Base-by-base conservation (phyloP, 2,329 filamentous ascomycete genomes). In the Exophiala sp. region DNA sequence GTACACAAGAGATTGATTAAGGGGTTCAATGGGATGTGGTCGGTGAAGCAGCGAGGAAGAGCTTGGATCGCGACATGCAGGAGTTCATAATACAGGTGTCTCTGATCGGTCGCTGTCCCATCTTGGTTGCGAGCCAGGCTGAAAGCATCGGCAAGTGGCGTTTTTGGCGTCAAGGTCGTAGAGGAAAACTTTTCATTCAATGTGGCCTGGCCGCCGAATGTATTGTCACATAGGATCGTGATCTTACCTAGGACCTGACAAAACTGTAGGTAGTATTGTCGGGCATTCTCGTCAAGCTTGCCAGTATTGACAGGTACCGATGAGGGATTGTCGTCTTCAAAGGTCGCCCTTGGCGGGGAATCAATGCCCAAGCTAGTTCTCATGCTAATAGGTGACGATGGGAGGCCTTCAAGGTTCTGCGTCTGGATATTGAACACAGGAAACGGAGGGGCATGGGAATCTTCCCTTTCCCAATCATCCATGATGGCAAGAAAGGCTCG, bases 211-310 rank as follows among this genome's bases (percentile, higher is more conserved):
- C 93, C 93, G 44, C 93, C 94, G 70, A 98, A 98, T 0, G 91
- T 86, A 61, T 95, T 93, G 66, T 98, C 93, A 68, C 93, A 98
- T 27, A 97, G 84, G 38, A 97, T 86, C 1, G 90, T 95, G 48
- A 98, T 94, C 65, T 95, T 94, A 21, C 91, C 93, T 6, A 98
- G 73, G 19, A 98, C 91, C 65, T 95, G 88, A 64, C 91, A 97
- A 61, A 98, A 98, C 45, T 85, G 85, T 46, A 83, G 76, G 66
- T 97, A 96, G 64, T 88, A 93, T 37, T 93, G 87, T 62, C 83
- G 85, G 0, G 88, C 83, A 18, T 82, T 81, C 30, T 95, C 88
- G 43, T 80, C 83, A 45, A 97, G 75, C 16, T 73, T 75, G 6
- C 73, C 68, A 4, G 75, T 77, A 60, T 80, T 79, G 19, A 83